Evolutionary conservation across 163 green algal genomes (phyloP).

Genomic region (Botryococcus braunii): DNA sequence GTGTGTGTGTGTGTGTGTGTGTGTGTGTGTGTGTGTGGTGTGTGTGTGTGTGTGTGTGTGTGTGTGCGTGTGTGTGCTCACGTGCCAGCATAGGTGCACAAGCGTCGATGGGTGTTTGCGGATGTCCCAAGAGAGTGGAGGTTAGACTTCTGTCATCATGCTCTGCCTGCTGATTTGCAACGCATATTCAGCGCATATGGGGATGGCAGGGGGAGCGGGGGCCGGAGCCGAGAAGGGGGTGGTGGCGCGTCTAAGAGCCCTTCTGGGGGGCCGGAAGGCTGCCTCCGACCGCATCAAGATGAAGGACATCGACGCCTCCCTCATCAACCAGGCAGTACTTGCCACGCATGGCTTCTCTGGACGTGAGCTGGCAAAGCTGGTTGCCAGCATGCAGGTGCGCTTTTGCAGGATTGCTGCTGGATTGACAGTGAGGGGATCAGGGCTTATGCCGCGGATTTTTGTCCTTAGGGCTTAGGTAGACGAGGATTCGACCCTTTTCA

Average conservation of each 20-base stretch:
- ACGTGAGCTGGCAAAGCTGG: conserved; percentile 95
- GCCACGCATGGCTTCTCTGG: conserved; percentile 88
- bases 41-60: no score
- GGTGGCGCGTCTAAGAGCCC: conserved; percentile 17
- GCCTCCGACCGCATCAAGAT: conserved; percentile 26
- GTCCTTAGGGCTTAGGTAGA: neutral
- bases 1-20: no score
- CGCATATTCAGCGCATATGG: neutral
- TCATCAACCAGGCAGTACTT: conserved; percentile 59
- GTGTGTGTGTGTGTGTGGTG: no score
- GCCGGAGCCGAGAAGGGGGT: conserved; percentile 12
- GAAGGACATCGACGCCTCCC: conserved; percentile 31
- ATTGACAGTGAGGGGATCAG: neutral
- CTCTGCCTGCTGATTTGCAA: neutral
- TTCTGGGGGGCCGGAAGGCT: conserved; percentile 38
- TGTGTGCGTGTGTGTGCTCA: no score
- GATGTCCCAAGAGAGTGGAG: no score
- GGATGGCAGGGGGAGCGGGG: conserved; percentile 10
- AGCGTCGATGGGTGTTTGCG: no score
- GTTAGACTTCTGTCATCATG: no score
- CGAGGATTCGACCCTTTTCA: neutral
- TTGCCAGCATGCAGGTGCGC: conserved; percentile 64
- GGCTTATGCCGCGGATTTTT: neutral
- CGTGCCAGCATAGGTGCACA: no score
- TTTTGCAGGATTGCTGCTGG: neutral